Conservation (phyloP, 2,329 filamentous ascomycete genomes). For the Stagonosporopsis tanaceti region DNA sequence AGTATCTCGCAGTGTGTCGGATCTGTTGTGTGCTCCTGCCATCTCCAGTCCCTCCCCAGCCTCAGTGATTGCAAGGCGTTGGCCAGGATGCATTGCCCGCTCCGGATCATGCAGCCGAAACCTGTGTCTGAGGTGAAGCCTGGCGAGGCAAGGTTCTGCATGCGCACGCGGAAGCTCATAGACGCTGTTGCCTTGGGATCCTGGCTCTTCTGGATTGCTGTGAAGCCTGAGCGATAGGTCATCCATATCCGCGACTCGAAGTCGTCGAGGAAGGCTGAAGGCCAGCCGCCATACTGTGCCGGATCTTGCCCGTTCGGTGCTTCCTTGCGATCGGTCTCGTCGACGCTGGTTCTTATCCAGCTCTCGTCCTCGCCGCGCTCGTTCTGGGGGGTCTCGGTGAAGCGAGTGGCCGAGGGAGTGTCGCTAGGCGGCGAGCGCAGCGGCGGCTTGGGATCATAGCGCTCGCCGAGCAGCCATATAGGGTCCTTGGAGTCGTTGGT, state of each 20-base stretch:
- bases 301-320: constrained; percentile 46
- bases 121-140: constrained; percentile 94
- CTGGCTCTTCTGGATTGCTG: constrained; percentile 78
- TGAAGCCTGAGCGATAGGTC: constrained; percentile 91
- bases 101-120: constrained; percentile 99
- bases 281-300: constrained; percentile 71
- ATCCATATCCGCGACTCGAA: constrained; percentile 96
- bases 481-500: constrained; percentile 76
- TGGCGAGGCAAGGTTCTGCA: constrained; percentile 81
- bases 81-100: constrained; percentile 89
- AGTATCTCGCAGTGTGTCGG: constrained; percentile 75
- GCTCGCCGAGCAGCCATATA: constrained; percentile 82
- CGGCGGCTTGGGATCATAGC: constrained; percentile 58
- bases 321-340: constrained; percentile 73
- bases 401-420: constrained; percentile 24
- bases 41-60: constrained; percentile 87
- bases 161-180: constrained; percentile 83
- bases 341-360: constrained; percentile 73
- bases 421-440: constrained; percentile 32
- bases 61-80: constrained; percentile 78
- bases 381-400: constrained; percentile 32
- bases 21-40: constrained; percentile 58
- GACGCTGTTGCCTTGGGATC: constrained; percentile 74
- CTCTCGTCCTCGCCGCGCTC: constrained; percentile 48
- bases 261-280: constrained; percentile 83